Evolutionary conservation across 352 stramenopile genomes (phyloP).

Genomic region (Globisporangium viniferum): DNA sequence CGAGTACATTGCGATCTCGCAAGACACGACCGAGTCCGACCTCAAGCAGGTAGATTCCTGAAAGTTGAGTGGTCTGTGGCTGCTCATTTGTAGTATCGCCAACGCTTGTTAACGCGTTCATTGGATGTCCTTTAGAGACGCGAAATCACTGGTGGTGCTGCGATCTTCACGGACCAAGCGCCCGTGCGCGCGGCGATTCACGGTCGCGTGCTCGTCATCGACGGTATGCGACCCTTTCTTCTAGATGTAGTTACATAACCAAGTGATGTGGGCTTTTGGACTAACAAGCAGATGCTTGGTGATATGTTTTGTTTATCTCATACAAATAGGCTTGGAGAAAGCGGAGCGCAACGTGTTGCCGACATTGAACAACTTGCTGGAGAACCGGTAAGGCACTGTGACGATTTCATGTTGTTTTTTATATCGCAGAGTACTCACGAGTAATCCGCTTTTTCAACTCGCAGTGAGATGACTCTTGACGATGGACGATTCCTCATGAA

Average conservation of each 20-base stretch:
- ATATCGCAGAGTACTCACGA: not conserved
- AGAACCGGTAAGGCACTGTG: slow-evolving; percentile 78
- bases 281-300: not conserved
- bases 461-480: slow-evolving; percentile 92
- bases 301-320: not conserved
- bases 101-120: not conserved
- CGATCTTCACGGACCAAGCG: slow-evolving; percentile 89
- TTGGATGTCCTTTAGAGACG: slow-evolving; percentile 32
- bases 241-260: not conserved
- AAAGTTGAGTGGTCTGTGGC: not conserved
- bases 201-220: slow-evolving; percentile 92
- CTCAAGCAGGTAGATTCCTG: slow-evolving; percentile 70
- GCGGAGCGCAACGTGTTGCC: slow-evolving; percentile 96
- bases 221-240: slow-evolving; percentile 49
- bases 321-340: slow-evolving; percentile 83
- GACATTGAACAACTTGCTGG: slow-evolving; percentile 97
- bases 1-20: slow-evolving; percentile 91
- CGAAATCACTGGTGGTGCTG: slow-evolving; percentile 65
- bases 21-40: slow-evolving; percentile 93
- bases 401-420: not conserved
- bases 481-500: slow-evolving; percentile 93
- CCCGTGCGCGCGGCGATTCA: slow-evolving; percentile 92
- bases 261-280: not conserved
- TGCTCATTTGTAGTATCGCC: not conserved
- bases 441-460: not conserved